Base-by-base conservation (phyloP, 176 grass and related monocot species). In the Juncus inflexus region DNA sequence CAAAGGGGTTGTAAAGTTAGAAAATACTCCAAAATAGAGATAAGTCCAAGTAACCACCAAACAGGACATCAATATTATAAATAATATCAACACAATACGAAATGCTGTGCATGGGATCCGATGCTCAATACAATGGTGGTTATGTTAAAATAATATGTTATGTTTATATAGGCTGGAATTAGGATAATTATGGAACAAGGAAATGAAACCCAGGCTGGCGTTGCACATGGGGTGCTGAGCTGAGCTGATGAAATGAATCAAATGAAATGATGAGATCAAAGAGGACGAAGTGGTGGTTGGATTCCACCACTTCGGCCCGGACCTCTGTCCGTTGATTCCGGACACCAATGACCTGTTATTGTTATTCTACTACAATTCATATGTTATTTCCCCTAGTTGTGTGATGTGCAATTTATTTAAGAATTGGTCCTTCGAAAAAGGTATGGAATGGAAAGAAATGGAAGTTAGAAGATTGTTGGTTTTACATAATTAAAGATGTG, bases 261-360 rank as follows among this genome's bases (percentile, higher is more conserved):
- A 28, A 28, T 28, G 19, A 28, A 28, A 28, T 28, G 19, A 28
- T 28, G 19, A 28, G 19, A 28, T 28, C 19, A 28, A 28, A 28
- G 19, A 28, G 19, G 19, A 35, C 42, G 54, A 39, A 5, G 58
- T 60, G 68, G 54, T 58, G 56, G 53, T 70, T 70, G 68, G 54
- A 71, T 43, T 71, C 54, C 68, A 71, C 54, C 58, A 59, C 35
- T 15, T 28, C 43, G 0, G 1, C 14, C 38, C 28, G 9, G 39
- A 70, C 52, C 54, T 71, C 53, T 71, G 67, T 71, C 68, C 68
- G 54, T 42, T 60, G 54, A 71, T 71, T 71, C 53, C 39, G 67
- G 68, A 60, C 54, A 60, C 37, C 68, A 60, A 71, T 57, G 40
- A 42, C 38, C 43, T 6, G 43, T 47, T 47, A 28, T 28, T 28